phyloP scores from a whole-genome alignment of 352 stramenopile species.

The Phytophthora melonis region DNA sequence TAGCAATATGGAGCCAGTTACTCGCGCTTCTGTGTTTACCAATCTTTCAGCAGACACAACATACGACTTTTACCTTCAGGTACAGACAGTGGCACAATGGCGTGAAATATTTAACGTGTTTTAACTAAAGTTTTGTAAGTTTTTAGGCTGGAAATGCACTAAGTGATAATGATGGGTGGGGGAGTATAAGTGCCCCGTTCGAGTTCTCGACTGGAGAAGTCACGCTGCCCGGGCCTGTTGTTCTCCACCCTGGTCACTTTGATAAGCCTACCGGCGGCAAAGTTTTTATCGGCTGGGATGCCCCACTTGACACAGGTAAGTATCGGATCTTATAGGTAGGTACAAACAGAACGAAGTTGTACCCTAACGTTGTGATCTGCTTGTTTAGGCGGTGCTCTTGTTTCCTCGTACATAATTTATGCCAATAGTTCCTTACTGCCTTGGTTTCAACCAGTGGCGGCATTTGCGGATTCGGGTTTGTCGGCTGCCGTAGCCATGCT shows the following conservation, averaged over 20 bases:
- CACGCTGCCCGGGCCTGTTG: constrained; percentile 50
- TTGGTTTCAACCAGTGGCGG: constrained; percentile 37
- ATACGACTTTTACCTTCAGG: constrained; percentile 66
- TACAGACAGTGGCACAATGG: constrained; percentile 13
- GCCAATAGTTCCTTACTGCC: constrained; percentile 31
- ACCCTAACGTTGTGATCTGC: neutral
- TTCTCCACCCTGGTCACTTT: constrained; percentile 24
- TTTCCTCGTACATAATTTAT: constrained; percentile 54
- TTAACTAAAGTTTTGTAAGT: neutral
- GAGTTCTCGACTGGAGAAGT: constrained; percentile 40
- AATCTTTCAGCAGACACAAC: constrained; percentile 39
- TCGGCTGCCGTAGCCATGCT: constrained; percentile 38
- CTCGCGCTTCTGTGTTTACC: constrained; percentile 26
- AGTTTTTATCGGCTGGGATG: constrained; percentile 59
- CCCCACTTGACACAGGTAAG: constrained; percentile 63
- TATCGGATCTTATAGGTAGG: constrained; percentile 2
- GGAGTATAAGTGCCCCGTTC: constrained; percentile 39
- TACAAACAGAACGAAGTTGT: neutral
- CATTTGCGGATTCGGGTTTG: constrained; percentile 12
- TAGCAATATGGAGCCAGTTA: constrained; percentile 25
- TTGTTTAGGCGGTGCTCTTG: constrained; percentile 39
- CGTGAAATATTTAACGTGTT: neutral
- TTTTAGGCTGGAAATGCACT: constrained; percentile 58
- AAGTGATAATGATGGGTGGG: constrained; percentile 54
- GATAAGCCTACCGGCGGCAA: constrained; percentile 54